Percentiles rank a stretch among this genome's conserved stretches.
phyloP scores from a whole-genome alignment of 331 rosid genomes.

The Malus hybrid region DNA sequence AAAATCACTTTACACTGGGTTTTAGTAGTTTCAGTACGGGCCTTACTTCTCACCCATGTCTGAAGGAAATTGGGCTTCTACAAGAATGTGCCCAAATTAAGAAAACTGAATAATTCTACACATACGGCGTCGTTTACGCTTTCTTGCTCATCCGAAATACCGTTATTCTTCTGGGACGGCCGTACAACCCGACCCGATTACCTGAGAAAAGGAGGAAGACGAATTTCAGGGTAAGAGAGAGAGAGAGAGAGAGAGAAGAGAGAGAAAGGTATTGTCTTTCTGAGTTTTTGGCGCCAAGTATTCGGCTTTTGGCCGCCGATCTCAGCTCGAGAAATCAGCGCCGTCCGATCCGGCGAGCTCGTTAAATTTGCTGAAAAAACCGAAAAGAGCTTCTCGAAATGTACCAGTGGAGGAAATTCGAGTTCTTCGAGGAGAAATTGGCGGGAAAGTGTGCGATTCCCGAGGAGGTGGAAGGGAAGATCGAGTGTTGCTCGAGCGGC shows the following conservation, averaged over 20 bases:
- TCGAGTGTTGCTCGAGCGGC: constrained; percentile 87
- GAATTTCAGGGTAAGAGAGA: neutral
- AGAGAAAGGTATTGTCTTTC: neutral
- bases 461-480: constrained; percentile 41
- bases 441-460: constrained; percentile 68
- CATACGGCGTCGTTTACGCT: constrained; percentile 1
- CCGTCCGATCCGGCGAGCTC: neutral
- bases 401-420: constrained; percentile 99
- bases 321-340: neutral
- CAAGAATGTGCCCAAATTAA: neutral
- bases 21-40: neutral
- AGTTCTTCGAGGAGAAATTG: constrained; percentile 86
- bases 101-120: neutral
- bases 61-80: neutral
- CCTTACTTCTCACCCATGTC: no score
- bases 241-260: neutral
- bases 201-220: neutral
- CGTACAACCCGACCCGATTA: neutral
- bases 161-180: neutral
- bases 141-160: neutral
- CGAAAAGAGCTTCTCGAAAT: constrained; percentile 16
- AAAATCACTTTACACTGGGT: neutral
- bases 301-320: neutral
- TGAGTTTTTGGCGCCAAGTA: neutral
- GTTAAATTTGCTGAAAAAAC: neutral